Evolutionary conservation across 192 early-diverging fungal species (phyloP), one percentile per base, ranked within the genome.

Genomic region (Funneliformis mosseae): DNA sequence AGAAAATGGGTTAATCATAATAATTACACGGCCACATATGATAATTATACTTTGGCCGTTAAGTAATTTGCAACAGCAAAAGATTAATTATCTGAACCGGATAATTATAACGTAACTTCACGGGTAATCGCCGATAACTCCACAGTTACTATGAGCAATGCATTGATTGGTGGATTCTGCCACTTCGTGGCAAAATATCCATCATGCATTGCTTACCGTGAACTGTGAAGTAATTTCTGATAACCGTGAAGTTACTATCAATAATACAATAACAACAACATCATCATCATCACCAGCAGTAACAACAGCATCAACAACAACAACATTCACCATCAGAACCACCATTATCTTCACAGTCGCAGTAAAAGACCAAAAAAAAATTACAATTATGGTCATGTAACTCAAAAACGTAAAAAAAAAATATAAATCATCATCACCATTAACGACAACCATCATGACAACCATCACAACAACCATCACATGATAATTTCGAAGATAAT

Each of bases 331-430:
- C n/a, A n/a, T n/a, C n/a, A n/a, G n/a, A n/a, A n/a, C n/a, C n/a
- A n/a, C n/a, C 71, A 41, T 48, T 0, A 41, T 48, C 48, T 48
- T 73, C 43, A 73, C 48, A 12, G 43, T 73, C 71, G 71, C 71
- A 73, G 16, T 46, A 73, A 28, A 73, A 73, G 71, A 73, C 18
- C n/a, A n/a, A n/a, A 43, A 43, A 73, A 73, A 46, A 33, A 14
- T 9, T 73, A 73, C 43, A 33, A 46, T 73, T 73, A 46, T 73
- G 71, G 9, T 3, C 71, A n/a, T 73, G 71, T 73, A 73, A 48
- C 43, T 73, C 43, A 73, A 48, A 73, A 73, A 73, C 43, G 48
- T 73, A 8, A n/a, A 46, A 73, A 73, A 46, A 73, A 73, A n/a
- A n/a, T n/a, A n/a, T 27, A 73, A 73, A 46, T 46, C 41, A 73